Evolutionary conservation across 2,329 filamentous ascomycete species (phyloP).

Genomic region (Clarireedia hainanense): DNA sequence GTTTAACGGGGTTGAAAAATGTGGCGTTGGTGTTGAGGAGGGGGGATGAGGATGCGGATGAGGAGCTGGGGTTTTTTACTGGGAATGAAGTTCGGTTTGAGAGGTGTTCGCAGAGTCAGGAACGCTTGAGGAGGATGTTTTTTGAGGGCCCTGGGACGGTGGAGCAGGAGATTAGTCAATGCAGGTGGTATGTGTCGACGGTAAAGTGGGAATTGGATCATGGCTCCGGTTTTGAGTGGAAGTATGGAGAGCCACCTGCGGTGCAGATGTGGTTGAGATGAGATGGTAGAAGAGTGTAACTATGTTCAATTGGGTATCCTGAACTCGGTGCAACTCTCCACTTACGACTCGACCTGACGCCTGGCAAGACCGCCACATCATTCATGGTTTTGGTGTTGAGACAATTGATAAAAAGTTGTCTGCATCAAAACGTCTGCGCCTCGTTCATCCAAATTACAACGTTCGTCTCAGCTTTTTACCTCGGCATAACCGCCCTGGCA

Average conservation of each 20-base stretch:
- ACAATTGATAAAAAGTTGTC: too few species aligned
- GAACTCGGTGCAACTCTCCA: neutral
- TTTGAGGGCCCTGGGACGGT: conserved; percentile 1
- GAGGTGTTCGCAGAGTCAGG: neutral
- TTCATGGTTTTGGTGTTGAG: too few species aligned
- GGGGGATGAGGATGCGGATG: neutral
- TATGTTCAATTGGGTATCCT: neutral
- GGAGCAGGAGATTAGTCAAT: conserved; percentile 3
- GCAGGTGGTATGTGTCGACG: conserved; percentile 7
- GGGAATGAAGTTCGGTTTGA: neutral
- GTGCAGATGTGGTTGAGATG: conserved; percentile 12
- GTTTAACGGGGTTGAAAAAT: conserved; percentile 4
- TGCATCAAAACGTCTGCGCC: too few species aligned
- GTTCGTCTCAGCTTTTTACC: too few species aligned
- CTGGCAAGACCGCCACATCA: too few species aligned
- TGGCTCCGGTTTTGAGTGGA: neutral
- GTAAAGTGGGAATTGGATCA: conserved; percentile 10
- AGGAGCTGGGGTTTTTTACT: neutral
- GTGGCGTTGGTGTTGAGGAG: conserved; percentile 7
- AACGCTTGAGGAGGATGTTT: neutral
- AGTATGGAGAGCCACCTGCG: conserved; percentile 1
- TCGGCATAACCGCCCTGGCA: too few species aligned
- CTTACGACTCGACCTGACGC: too few species aligned
- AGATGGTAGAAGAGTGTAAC: neutral
- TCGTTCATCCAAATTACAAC: too few species aligned